Evolutionary conservation across 2,329 filamentous ascomycete species (phyloP).

Genomic region (Akanthomyces uredinophilus): DNA sequence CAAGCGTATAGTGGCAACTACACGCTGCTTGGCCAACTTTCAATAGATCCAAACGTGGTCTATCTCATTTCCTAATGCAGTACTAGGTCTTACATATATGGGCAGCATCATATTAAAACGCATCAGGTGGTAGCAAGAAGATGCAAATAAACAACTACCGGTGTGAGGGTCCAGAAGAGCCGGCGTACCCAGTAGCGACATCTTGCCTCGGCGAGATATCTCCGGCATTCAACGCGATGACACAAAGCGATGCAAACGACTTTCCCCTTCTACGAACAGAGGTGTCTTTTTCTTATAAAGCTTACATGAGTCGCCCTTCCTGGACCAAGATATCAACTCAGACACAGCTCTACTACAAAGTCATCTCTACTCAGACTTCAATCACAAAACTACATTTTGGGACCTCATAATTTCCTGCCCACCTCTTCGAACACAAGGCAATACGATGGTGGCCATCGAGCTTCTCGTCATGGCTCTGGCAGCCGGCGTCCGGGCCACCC

Average conservation of each 20-base stretch:
- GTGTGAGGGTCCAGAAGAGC: not conserved
- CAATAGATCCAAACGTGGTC: too few relatives aligned
- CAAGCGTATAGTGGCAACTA: too few relatives aligned
- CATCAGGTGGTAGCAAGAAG: too few relatives aligned
- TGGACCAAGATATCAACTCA: not conserved
- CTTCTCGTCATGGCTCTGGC: not conserved
- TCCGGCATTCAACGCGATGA: too few relatives aligned
- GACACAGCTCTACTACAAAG: not conserved
- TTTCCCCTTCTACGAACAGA: not conserved
- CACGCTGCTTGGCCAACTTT: too few relatives aligned
- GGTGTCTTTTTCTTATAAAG: not conserved
- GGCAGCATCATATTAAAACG: not conserved
- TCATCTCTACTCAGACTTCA: not conserved
- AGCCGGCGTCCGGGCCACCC: not conserved
- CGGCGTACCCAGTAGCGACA: not conserved
- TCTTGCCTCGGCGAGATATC: not conserved
- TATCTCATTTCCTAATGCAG: not conserved
- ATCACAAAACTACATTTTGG: not conserved
- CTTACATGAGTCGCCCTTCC: not conserved
- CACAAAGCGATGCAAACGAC: not conserved
- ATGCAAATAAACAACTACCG: not conserved
- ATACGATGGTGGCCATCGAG: not conserved
- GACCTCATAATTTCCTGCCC: not conserved
- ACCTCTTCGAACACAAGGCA: not conserved
- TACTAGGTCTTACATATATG: not conserved